A percentile compares a stretch with the other conserved stretches of the same genome.
Evolutionary conservation across 2,329 filamentous ascomycete species (phyloP).

Genomic region (Tolypocladium endophyticum): DNA sequence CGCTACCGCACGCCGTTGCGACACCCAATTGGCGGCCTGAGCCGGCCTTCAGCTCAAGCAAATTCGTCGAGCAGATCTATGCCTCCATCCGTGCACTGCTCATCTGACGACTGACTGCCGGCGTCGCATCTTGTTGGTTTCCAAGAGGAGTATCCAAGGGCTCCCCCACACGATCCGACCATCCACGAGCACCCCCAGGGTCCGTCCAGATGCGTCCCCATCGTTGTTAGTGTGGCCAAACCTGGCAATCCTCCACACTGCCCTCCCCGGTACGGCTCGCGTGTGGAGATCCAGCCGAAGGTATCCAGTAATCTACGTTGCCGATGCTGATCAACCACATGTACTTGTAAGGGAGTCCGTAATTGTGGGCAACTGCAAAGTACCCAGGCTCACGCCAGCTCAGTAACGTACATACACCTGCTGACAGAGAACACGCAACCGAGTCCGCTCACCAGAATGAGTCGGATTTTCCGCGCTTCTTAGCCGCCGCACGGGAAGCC

Average conservation of each 20-base stretch:
- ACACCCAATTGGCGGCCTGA: neutral
- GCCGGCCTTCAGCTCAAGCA: neutral
- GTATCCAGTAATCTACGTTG: neutral
- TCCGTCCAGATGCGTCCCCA: neutral
- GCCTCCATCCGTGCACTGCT: neutral
- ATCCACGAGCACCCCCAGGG: neutral
- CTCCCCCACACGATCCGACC: no score
- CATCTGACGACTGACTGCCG: neutral
- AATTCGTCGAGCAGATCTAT: neutral
- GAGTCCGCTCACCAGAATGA: slow-evolving; percentile 4
- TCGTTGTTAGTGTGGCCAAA: neutral
- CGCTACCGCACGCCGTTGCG: neutral
- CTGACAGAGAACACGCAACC: neutral
- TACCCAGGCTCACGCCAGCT: neutral
- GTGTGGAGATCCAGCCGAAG: neutral
- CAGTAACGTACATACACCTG: no score
- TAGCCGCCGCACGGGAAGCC: neutral
- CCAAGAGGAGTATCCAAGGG: neutral
- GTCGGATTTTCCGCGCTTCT: neutral
- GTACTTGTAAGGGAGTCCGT: no score
- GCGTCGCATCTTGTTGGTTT: neutral
- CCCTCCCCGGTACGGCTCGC: neutral
- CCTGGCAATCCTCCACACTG: neutral
- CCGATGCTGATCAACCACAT: neutral
- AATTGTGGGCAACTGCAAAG: no score